phyloP scores from a whole-genome alignment of 139 green algal genomes.

The Monoraphidium neglectum region DNA sequence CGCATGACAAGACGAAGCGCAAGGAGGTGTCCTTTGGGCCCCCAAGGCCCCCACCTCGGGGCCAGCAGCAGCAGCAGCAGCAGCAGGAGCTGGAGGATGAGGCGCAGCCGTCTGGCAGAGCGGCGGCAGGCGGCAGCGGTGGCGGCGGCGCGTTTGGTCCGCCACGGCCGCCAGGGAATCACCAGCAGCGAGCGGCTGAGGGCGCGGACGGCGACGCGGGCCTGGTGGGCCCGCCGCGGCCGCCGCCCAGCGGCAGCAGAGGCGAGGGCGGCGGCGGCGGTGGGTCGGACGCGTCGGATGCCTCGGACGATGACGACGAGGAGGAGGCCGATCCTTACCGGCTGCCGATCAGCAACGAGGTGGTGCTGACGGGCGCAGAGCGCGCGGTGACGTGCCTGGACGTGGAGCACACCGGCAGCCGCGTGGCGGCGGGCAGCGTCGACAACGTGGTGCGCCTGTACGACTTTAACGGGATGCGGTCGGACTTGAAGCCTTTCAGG shows the following conservation, averaged over 20 bases:
- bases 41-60: constrained; percentile 5
- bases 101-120: not conserved
- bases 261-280: not conserved
- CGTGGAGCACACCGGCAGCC: constrained; percentile 74
- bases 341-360: constrained; percentile 74
- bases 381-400: constrained; percentile 69
- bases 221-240: constrained; percentile 17
- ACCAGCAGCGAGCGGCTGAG: not conserved
- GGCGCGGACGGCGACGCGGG: not conserved
- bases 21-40: not conserved
- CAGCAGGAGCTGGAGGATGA: not conserved
- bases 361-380: constrained; percentile 34
- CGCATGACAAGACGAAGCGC: constrained; percentile 30
- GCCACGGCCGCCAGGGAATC: constrained; percentile 17
- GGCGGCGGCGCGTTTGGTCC: constrained; percentile 27
- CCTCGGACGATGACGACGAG: constrained; percentile 28
- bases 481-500: constrained; percentile 79
- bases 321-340: constrained; percentile 55
- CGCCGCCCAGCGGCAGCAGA: not conserved
- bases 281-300: not conserved
- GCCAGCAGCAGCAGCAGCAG: constrained; percentile 15
- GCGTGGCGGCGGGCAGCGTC: constrained; percentile 74
- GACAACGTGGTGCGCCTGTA: constrained; percentile 87
- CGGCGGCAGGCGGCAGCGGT: not conserved
- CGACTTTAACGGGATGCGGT: constrained; percentile 94